These are phyloP conservation scores for Diaporthe sp. DNA, from an alignment of 2,329 filamentous ascomycete species.

Conservation along the genomic window DNA sequence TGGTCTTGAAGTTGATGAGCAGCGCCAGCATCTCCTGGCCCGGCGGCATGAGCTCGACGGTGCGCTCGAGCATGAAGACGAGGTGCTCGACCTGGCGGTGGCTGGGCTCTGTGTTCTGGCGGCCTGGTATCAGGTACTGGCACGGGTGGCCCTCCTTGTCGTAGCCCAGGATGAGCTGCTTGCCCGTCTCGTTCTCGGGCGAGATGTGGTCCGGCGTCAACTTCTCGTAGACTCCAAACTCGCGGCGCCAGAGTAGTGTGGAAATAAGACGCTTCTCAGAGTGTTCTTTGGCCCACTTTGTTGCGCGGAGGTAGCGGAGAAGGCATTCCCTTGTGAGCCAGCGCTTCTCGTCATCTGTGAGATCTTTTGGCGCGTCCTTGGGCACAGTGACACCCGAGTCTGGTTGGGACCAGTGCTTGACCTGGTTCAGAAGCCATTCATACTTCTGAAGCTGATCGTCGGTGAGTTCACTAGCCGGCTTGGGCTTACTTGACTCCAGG, in stretches of 20 bases:
- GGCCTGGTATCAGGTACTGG: conserved; percentile 87
- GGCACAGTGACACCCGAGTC: conserved; percentile 28
- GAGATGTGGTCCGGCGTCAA: conserved; percentile 89
- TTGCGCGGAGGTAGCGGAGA: conserved; percentile 90
- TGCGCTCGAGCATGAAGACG: conserved; percentile 94
- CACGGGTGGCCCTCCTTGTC: conserved; percentile 89
- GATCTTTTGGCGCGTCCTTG: conserved; percentile 70
- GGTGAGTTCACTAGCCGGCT: conserved; percentile 70
- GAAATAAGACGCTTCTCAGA: conserved; percentile 82
- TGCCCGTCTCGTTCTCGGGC: conserved; percentile 95
- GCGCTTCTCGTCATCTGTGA: conserved; percentile 84
- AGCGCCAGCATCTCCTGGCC: conserved; percentile 88
- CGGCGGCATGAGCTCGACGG: conserved; percentile 86
- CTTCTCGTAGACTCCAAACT: conserved; percentile 80
- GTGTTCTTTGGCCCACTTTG: conserved; percentile 85
- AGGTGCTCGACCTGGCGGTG: conserved; percentile 92
- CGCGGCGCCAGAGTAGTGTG: conserved; percentile 88
- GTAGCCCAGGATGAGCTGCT: conserved; percentile 90
- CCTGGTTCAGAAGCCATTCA: conserved; percentile 76
- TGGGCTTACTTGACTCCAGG: conserved; percentile 66
- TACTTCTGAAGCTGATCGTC: conserved; percentile 86
- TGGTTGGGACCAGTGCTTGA: conserved; percentile 68
- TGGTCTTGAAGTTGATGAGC: conserved; percentile 90
- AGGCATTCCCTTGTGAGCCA: conserved; percentile 95
- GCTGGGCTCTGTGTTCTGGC: conserved; percentile 90